Base-by-base conservation (phyloP, 768 basidiomycete species). In the Amanita brunnescens region DNA sequence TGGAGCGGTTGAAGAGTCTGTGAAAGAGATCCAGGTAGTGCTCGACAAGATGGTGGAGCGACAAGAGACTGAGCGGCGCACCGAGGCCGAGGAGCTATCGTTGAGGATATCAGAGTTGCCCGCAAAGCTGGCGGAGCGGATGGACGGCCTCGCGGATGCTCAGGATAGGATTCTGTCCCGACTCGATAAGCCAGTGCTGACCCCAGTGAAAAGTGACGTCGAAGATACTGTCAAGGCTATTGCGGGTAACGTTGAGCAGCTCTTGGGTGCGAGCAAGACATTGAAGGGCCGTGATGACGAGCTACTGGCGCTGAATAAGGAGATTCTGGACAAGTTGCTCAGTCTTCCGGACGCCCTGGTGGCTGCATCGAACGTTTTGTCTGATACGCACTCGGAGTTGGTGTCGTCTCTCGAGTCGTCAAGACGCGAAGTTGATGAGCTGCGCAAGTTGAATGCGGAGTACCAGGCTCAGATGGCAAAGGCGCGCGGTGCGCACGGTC, bases 401-500 rank as follows among this genome's bases (percentile, higher is more conserved):
- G 69, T 75, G 6, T 62, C 77, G 8, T 76, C 81, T 2, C 77
- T 76, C 14, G 78, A 82, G 54, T 70, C 71, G 6, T 70, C 73
- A 23, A 79, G 78, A 61, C 76, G 74, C 43, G 85, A 90, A 58
- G 63, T 82, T 24, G 85, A 89, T 8, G 87, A 91, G 48, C 70
- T 87, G 51, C 79, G 81, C 39, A 79, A 77, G 54, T 58, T 71
- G 14, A 89, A 87, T 61, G 69, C 76, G 6, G 88, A 91, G 6
- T 72, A 80, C 44, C 87, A 89, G 59, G 69, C 81, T 30, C 84
- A 89, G 58, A 59, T 91, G 9, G 77, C 80, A 10, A 88, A 87
- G 66, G 85, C 89, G 45, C 83, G 87, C 48, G 79, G 81, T 18
- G 80, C 81, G 12, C 83, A 88, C 58, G 87, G 87, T 0, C 83